Evolutionary conservation across 2,329 filamentous ascomycete species (phyloP).

Genomic region (Epicoccum sorghinum): DNA sequence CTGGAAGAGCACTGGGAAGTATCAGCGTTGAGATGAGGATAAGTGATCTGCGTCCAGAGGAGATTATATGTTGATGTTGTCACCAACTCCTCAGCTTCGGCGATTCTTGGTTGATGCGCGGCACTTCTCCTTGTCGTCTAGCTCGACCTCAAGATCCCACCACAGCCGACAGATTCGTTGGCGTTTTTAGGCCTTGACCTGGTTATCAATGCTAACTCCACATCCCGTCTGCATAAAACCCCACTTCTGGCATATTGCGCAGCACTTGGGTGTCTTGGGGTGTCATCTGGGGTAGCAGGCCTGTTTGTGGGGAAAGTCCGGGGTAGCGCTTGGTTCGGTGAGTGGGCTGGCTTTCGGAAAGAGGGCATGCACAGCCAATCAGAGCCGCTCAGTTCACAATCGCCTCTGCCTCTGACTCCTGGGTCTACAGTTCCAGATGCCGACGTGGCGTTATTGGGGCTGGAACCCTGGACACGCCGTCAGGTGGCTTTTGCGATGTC

Average conservation of each 20-base stretch:
- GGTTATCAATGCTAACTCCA: conserved; percentile 2
- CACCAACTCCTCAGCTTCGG: background rate
- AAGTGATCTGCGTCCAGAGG: background rate
- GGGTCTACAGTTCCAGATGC: background rate
- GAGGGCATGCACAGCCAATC: conserved; percentile 6
- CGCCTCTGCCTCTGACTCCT: background rate
- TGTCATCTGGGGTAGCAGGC: background rate
- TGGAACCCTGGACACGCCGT: background rate
- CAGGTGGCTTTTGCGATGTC: background rate
- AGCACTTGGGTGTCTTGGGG: background rate
- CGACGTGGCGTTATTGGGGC: background rate
- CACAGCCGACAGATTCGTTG: conserved; percentile 4
- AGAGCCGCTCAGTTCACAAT: background rate
- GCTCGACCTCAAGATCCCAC: conserved; percentile 5
- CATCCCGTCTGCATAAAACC: conserved; percentile 2
- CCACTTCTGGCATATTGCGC: background rate
- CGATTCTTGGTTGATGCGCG: background rate
- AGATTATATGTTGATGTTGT: conserved; percentile 4
- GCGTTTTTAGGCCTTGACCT: background rate
- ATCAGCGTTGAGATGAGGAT: conserved; percentile 2
- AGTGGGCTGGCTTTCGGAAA: conserved; percentile 19
- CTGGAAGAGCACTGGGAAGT: conserved; percentile 13
- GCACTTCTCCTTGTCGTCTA: conserved; percentile 3
- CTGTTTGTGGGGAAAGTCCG: conserved; percentile 3
- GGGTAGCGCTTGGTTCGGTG: conserved; percentile 2